phyloP scores from a whole-genome alignment of 2,329 filamentous ascomycete species.

The Botrytis squamosa region DNA sequence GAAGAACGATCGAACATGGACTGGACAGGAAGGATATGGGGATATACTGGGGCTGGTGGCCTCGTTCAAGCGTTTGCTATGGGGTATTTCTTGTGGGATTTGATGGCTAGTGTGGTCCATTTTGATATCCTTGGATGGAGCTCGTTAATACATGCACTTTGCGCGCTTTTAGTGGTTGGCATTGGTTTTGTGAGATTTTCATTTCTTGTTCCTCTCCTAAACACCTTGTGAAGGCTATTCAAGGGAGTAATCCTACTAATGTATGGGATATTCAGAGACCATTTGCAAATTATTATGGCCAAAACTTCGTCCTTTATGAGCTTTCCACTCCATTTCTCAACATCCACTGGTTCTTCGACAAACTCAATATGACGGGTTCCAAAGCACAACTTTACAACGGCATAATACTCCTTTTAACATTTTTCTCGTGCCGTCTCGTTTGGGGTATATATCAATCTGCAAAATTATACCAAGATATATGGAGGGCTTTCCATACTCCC shows the following conservation, averaged over 20 bases:
- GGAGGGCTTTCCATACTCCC: constrained; percentile 36
- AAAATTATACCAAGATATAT: constrained; percentile 68
- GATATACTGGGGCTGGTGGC: constrained; percentile 69
- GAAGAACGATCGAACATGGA: constrained; percentile 63
- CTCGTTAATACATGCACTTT: constrained; percentile 50
- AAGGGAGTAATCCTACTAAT: no score
- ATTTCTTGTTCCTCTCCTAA: not conserved
- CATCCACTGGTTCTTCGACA: constrained; percentile 88
- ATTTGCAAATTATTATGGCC: constrained; percentile 78
- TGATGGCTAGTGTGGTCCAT: constrained; percentile 64
- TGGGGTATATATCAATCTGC: constrained; percentile 72
- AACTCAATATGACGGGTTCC: constrained; percentile 73
- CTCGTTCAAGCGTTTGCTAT: constrained; percentile 72
- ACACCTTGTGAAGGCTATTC: no score
- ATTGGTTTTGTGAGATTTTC: constrained; percentile 68
- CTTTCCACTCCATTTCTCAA: constrained; percentile 81
- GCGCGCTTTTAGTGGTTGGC: constrained; percentile 57
- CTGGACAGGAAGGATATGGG: constrained; percentile 68
- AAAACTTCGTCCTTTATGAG: constrained; percentile 80
- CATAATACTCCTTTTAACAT: constrained; percentile 65
- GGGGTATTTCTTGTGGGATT: constrained; percentile 80
- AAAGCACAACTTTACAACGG: constrained; percentile 76
- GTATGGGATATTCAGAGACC: constrained; percentile 56
- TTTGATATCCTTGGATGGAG: constrained; percentile 67
- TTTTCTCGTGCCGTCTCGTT: constrained; percentile 73